A percentile compares a stretch with the other conserved stretches of the same genome.
phyloP scores from a whole-genome alignment of 495 filamentous ascomycete genomes.

The Neurospora sp. region DNA sequence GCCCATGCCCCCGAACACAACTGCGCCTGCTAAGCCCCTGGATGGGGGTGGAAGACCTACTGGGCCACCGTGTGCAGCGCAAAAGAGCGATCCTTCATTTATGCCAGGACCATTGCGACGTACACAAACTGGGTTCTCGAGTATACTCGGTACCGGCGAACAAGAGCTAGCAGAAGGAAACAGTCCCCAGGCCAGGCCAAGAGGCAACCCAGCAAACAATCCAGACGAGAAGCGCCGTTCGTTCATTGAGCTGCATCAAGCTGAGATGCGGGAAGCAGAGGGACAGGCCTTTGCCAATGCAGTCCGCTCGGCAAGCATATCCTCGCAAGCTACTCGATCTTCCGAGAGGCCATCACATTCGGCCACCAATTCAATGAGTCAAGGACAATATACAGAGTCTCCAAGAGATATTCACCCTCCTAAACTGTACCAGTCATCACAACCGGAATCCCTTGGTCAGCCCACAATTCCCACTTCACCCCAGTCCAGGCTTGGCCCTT shows the following conservation, averaged over 20 bases:
- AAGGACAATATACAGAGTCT: constrained; percentile 13
- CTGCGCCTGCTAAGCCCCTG: constrained; percentile 13
- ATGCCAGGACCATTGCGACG: constrained; percentile 30
- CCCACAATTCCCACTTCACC: neutral
- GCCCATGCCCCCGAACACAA: constrained; percentile 14
- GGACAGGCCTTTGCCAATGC: constrained; percentile 54
- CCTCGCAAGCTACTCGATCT: neutral
- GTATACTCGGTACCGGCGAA: constrained; percentile 16
- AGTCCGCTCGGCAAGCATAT: constrained; percentile 23
- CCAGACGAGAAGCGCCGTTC: constrained; percentile 38
- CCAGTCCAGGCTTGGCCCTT: neutral
- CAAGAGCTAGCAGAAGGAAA: constrained; percentile 20
- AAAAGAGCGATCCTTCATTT: constrained; percentile 21
- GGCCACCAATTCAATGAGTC: neutral
- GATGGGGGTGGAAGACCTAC: constrained; percentile 10
- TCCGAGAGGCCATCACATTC: neutral
- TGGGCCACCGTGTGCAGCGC: constrained; percentile 10
- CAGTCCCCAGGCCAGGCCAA: constrained; percentile 17
- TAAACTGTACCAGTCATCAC: neutral
- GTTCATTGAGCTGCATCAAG: constrained; percentile 47
- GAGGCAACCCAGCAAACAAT: constrained; percentile 15
- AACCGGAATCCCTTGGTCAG: neutral
- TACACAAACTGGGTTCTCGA: constrained; percentile 39
- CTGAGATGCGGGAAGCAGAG: constrained; percentile 66
- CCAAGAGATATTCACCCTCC: constrained; percentile 10